Conservation (phyloP, 306 rosid genomes). For the Calophaca sinica region DNA sequence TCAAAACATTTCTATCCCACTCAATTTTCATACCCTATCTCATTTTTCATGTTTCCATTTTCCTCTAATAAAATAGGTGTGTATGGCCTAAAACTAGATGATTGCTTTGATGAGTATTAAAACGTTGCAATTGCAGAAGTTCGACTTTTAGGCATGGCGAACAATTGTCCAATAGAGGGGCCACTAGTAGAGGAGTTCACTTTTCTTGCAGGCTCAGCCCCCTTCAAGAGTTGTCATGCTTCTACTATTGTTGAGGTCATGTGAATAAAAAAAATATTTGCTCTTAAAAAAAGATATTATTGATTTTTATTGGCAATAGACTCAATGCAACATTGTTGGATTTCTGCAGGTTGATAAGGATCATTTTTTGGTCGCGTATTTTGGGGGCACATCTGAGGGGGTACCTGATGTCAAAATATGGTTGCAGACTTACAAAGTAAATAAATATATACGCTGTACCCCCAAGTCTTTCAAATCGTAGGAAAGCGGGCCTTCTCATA, state of each 20-base stretch:
- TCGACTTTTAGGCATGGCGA: slow-evolving; percentile 50
- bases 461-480: background rate
- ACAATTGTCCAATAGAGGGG: slow-evolving; percentile 48
- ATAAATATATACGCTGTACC: slow-evolving; percentile 17
- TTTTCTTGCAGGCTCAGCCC: slow-evolving; percentile 67
- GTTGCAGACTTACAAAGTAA: slow-evolving; percentile 81
- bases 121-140: slow-evolving; percentile 32
- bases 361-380: slow-evolving; percentile 83
- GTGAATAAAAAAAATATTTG: background rate
- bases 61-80: background rate
- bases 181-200: slow-evolving; percentile 71
- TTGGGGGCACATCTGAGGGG: slow-evolving; percentile 81
- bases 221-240: slow-evolving; percentile 85
- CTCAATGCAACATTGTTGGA: slow-evolving; percentile 26
- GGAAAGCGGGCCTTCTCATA: slow-evolving; percentile 2
- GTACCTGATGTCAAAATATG: slow-evolving; percentile 93
- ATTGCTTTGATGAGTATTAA: slow-evolving; percentile 20
- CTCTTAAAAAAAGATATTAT: background rate
- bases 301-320: slow-evolving; percentile 19
- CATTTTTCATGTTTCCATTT: background rate
- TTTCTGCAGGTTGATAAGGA: slow-evolving; percentile 70
- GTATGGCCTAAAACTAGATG: slow-evolving; percentile 4
- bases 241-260: slow-evolving; percentile 94
- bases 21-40: background rate
- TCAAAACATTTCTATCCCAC: no score